phyloP scores from a whole-genome alignment of 257 asterid species.

The Cinchona pubescens region DNA sequence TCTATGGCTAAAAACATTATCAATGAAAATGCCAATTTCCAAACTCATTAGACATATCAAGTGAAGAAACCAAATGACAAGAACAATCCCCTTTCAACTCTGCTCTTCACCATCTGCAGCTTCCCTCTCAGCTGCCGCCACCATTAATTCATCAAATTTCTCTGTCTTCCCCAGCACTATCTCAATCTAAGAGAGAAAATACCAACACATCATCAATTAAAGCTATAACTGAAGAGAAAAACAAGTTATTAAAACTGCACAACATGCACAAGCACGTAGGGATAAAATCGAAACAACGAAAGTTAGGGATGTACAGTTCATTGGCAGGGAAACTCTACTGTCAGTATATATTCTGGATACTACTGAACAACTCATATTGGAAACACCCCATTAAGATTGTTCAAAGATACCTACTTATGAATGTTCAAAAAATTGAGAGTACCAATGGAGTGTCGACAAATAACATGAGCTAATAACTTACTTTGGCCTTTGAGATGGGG shows the following conservation, averaged over 20 bases:
- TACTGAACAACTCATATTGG: not conserved
- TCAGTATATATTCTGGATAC: not conserved
- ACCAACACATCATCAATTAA: not conserved
- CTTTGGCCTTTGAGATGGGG: slow-evolving; percentile 72
- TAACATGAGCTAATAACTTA: slow-evolving; percentile 26
- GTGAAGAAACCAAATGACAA: slow-evolving; percentile 3
- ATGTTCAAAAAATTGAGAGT: not conserved
- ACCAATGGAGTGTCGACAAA: not conserved
- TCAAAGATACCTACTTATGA: not conserved
- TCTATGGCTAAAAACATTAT: not conserved
- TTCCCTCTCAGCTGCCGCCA: slow-evolving; percentile 36
- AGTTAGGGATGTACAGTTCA: not conserved
- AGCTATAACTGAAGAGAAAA: not conserved
- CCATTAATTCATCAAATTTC: slow-evolving; percentile 39
- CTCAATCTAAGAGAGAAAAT: slow-evolving; percentile 28
- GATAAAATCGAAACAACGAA: not conserved
- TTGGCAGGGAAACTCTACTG: not conserved
- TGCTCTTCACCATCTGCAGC: slow-evolving; percentile 28
- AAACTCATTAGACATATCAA: not conserved
- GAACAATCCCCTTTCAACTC: slow-evolving; percentile 9
- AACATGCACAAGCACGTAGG: not conserved
- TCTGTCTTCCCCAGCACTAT: slow-evolving; percentile 36
- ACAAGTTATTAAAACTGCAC: not conserved
- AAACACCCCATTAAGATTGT: not conserved
- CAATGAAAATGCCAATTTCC: not conserved